Conservation (phyloP, 768 basidiomycete species). For the Amanita fuliginea region DNA sequence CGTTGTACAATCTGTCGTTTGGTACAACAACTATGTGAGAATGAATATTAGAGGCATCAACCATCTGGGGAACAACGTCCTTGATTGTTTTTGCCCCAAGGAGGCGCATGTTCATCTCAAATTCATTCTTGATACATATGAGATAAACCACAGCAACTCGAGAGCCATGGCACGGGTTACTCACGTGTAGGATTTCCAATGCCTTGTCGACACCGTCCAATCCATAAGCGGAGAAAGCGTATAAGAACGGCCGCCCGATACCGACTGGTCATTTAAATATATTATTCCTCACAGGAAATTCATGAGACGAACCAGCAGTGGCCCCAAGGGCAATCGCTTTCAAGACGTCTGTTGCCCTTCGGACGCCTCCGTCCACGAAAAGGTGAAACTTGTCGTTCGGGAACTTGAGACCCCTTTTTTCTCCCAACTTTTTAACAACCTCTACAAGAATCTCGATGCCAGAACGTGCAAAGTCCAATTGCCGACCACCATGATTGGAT, state of each 20-base stretch:
- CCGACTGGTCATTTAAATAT: constrained; percentile 38
- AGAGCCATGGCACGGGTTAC: constrained; percentile 10
- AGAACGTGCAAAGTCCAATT: constrained; percentile 73
- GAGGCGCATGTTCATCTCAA: constrained; percentile 96
- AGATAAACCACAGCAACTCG: background rate
- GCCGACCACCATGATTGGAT: constrained; percentile 80
- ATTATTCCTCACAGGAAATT: constrained; percentile 9
- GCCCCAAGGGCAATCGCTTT: constrained; percentile 86
- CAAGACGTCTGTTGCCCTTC: constrained; percentile 81
- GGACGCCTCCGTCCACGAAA: constrained; percentile 90
- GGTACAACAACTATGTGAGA: constrained; percentile 61
- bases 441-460: constrained; percentile 87
- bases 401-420: constrained; percentile 55
- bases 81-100: constrained; percentile 73
- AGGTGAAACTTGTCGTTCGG: constrained; percentile 77
- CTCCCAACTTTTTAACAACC: constrained; percentile 63
- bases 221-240: constrained; percentile 85
- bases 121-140: constrained; percentile 61
- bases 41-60: constrained; percentile 65
- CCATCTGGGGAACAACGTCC: constrained; percentile 83
- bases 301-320: constrained; percentile 49
- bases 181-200: constrained; percentile 64
- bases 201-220: constrained; percentile 78
- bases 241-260: constrained; percentile 78
- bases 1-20: constrained; percentile 61